Evolutionary conservation across 768 basidiomycete genomes (phyloP), one percentile per base, ranked within the genome.

Genomic region (Trametes cingulata): DNA sequence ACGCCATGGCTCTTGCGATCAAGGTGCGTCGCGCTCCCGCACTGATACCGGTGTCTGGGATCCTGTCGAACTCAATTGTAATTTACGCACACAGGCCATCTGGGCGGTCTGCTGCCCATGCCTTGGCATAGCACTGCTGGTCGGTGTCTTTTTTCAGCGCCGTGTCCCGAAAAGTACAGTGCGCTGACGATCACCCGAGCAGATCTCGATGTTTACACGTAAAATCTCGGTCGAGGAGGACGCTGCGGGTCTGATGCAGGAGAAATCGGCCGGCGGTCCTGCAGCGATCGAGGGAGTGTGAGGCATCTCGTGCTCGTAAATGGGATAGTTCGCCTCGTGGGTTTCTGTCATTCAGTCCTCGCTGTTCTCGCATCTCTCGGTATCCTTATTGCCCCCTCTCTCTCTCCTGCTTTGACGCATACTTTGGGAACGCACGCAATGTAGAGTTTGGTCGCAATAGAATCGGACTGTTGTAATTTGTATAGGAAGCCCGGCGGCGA

Each of bases 31-130:
- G 43, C 42, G 41, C 15, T 39, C n/a, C 51, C 36, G 39, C 47
- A 39, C 29, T 45, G 22, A 47, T 48, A 37, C 40, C 27, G 43
- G 10, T 13, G 29, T 43, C 55, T 35, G 52, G 41, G 49, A 45
- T 27, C 50, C 37, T 35, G 53, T 9, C 19, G 22, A 15, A 42
- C 55, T 56, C 41, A 56, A 57, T 42, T 54, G 47, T 36, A 47
- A 48, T 50, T 55, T 48, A 22, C 42, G 36, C 50, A 24, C 36
- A 41, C 59, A 90, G 89, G 81, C 79, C 56, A 80, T 92, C 58
- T 92, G 90, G 90, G 81, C 82, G 15, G 80, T 87, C 35, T 91
- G 88, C 71, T 75, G 83, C 40, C 89, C 90, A 20, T 83, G 85
- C 68, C 71, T 92, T 51, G 86, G 84, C 29, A 67, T 85, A 54